A percentile compares a stretch with the other conserved stretches of the same genome.
Conservation (phyloP, 139 green algal species). For the Auxenochlorella pyrenoidosa region DNA sequence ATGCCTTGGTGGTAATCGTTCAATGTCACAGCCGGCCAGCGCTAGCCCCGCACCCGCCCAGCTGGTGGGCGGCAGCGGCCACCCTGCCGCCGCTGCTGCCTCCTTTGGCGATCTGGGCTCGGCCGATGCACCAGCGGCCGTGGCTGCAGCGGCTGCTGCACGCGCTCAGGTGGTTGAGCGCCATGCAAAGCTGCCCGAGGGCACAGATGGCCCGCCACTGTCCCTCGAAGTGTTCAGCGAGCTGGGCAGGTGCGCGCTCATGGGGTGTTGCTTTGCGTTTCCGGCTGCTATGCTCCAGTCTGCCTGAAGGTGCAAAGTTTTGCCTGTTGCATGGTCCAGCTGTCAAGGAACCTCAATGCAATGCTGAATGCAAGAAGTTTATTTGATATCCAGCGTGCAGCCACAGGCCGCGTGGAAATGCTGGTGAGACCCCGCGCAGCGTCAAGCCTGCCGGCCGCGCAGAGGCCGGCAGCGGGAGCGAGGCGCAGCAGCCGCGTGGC, state of each 20-base stretch:
- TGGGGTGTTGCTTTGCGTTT: neutral
- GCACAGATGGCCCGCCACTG: neutral
- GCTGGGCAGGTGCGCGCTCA: neutral
- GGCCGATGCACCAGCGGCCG: neutral
- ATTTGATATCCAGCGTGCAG: neutral
- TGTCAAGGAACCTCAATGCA: neutral
- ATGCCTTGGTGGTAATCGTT: too few species aligned
- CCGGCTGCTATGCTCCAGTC: too few species aligned
- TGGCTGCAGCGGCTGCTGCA: neutral
- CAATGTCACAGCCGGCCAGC: neutral
- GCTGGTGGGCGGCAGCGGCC: neutral
- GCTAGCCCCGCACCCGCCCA: neutral
- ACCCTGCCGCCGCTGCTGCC: neutral
- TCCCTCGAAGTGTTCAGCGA: slow-evolving; percentile 1
- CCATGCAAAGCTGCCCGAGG: neutral
- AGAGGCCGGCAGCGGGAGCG: neutral
- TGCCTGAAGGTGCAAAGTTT: too few species aligned
- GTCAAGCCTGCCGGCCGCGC: too few species aligned
- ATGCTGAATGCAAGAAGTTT: neutral
- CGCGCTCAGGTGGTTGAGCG: neutral
- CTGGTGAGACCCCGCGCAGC: neutral
- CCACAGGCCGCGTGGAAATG: neutral
- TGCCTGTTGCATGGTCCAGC: neutral
- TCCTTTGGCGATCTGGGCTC: neutral
- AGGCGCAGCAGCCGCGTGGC: neutral